Evolutionary conservation across 2,329 filamentous ascomycete genomes (phyloP).

Genomic region (Paraconiothyrium sp.): DNA sequence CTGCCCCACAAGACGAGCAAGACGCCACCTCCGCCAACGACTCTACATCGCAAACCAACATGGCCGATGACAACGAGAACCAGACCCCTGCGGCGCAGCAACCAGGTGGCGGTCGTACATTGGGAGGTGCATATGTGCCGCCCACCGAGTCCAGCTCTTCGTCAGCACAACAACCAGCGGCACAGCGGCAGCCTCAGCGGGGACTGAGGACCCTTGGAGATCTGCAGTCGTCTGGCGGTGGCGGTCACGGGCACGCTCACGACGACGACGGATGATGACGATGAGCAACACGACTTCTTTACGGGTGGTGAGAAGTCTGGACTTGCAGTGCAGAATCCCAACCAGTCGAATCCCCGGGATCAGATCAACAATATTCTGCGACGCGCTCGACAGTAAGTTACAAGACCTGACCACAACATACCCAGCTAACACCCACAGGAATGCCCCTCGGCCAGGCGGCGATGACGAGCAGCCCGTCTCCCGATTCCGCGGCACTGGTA

Average conservation of each 20-base stretch:
- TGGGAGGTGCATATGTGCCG: constrained; percentile 48
- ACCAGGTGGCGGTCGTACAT: constrained; percentile 48
- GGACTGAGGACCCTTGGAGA: constrained; percentile 57
- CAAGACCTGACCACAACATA: not conserved
- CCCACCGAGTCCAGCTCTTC: constrained; percentile 37
- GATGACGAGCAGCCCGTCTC: constrained; percentile 61
- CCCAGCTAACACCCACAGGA: constrained; percentile 57
- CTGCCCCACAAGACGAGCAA: constrained; percentile 30
- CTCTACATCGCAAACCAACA: constrained; percentile 29
- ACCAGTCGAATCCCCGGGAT: constrained; percentile 60
- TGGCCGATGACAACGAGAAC: constrained; percentile 45
- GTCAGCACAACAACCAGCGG: constrained; percentile 35
- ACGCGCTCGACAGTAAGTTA: constrained; percentile 55
- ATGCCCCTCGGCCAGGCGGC: constrained; percentile 66
- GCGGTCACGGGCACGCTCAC: constrained; percentile 52
- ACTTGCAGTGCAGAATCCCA: constrained; percentile 72
- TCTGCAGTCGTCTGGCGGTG: constrained; percentile 53
- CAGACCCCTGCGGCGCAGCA: constrained; percentile 32
- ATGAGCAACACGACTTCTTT: constrained; percentile 74
- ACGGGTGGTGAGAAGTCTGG: constrained; percentile 87
- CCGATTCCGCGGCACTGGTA: constrained; percentile 74
- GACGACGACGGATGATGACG: constrained; percentile 66
- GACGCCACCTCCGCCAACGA: constrained; percentile 10
- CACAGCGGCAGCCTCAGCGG: constrained; percentile 39
- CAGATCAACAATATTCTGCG: constrained; percentile 62